Evolutionary conservation across 78 protist species (phyloP), one percentile per base, ranked within the genome.

Genomic region (Dictyostelium citrinum): DNA sequence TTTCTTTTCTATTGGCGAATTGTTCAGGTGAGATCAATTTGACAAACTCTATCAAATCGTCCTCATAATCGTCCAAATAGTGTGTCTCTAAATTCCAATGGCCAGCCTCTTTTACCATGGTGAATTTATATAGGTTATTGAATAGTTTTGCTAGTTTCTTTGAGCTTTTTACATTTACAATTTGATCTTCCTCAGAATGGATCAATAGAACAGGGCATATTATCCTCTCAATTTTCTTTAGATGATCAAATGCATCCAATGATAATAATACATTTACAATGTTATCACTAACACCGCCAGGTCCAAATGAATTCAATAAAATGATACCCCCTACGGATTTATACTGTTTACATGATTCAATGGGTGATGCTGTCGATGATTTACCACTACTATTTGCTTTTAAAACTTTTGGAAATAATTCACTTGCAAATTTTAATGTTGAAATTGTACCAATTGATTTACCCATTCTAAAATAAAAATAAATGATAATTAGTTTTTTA

Each of bases 51-150:
- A 88, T 88, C 51, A 88, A 43, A 16, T 88, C 79, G 17, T 88
- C 93, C 14, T 67, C 93, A 67, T 78, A 88, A 64, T 88, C 93
- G 45, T 88, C 93, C 46, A 88, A 76, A 31, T 51, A 88, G 10
- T 37, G 45, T 11, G 67, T 67, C 35, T 88, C 93, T 11, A 88
- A 29, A 68, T 88, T 88, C 80, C 82, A 88, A 64, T 88, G 93
- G 10, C 33, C 43, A 11, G 93, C 93, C 2, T 78, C 93, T 29
- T 88, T 76, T 0, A 88, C 77, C 31, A 39, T 58, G 11, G 79
- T 60, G 31, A 75, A 76, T 31, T 67, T 55, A 37, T n/a, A 35
- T 14, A 88, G 41, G 31, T 88, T 88, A 17, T 16, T 35, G 49
- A 88, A 88, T 16, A 74, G 84, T 68, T 88, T 88, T 12, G 93